Conservation (phyloP, 352 stramenopile genomes). For the Pythium pyrilobum region DNA sequence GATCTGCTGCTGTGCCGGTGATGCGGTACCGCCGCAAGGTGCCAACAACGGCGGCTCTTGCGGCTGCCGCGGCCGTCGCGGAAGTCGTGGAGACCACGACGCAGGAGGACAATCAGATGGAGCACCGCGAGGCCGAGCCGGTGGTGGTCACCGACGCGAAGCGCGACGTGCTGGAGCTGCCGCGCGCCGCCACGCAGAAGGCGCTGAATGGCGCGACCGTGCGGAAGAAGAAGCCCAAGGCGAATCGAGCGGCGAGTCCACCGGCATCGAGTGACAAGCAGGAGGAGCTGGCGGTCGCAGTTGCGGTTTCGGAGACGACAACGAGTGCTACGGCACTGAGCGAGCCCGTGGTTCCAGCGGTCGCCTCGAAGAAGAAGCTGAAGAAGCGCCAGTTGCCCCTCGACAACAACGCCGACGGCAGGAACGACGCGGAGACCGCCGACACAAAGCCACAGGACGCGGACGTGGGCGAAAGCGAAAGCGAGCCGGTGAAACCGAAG, state of each 20-base stretch:
- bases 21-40: constrained; percentile 57
- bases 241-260: not conserved
- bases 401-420: not conserved
- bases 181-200: not conserved
- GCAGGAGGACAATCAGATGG: constrained; percentile 25
- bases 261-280: not conserved
- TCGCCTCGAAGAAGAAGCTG: constrained; percentile 8
- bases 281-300: not conserved
- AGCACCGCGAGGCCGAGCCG: constrained; percentile 12
- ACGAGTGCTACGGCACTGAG: not conserved
- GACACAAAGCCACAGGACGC: not conserved
- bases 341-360: not conserved
- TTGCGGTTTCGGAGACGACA: not conserved
- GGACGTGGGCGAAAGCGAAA: not conserved
- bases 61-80: not conserved
- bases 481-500: not conserved
- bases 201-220: not conserved
- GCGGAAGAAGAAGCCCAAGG: constrained; percentile 4
- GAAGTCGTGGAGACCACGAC: not conserved
- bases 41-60: not conserved
- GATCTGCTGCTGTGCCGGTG: not conserved
- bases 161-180: not conserved
- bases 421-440: not conserved
- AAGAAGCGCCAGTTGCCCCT: constrained; percentile 11
- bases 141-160: not conserved